These are phyloP conservation scores for Aspergillus melleus DNA, from an alignment of 2,329 filamentous ascomycete species.

Conservation along the genomic window DNA sequence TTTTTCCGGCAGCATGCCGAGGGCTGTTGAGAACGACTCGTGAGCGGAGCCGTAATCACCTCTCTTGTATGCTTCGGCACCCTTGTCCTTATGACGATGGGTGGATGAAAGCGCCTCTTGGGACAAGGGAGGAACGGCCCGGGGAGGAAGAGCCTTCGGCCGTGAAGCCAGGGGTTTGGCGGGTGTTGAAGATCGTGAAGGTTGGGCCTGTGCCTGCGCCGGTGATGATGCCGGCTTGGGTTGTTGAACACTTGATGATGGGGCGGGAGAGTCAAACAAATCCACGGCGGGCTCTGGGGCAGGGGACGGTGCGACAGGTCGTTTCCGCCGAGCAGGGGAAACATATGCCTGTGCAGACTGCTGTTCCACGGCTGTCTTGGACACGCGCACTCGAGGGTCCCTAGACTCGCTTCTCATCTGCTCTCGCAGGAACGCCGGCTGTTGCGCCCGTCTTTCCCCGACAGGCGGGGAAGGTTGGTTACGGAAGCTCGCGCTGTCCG, in stretches of 20 bases:
- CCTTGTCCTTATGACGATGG: slow-evolving; percentile 73
- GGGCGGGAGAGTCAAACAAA: slow-evolving; percentile 57
- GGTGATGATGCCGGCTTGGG: slow-evolving; percentile 36
- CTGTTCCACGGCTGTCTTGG: slow-evolving; percentile 72
- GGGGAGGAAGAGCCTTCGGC: slow-evolving; percentile 47
- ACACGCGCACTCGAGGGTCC: slow-evolving; percentile 64
- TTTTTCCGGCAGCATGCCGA: slow-evolving; percentile 69
- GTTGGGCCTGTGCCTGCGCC: slow-evolving; percentile 26
- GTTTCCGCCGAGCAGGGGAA: slow-evolving; percentile 77
- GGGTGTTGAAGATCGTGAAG: slow-evolving; percentile 43
- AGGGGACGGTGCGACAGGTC: slow-evolving; percentile 51
- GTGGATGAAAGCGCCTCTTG: slow-evolving; percentile 71
- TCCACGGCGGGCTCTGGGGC: slow-evolving; percentile 56
- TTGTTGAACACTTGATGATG: slow-evolving; percentile 24
- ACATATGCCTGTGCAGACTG: slow-evolving; percentile 81
- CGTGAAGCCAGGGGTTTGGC: slow-evolving; percentile 46
- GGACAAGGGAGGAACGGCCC: slow-evolving; percentile 64
- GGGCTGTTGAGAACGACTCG: slow-evolving; percentile 73
- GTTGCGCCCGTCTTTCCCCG: slow-evolving; percentile 25
- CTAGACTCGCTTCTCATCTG: slow-evolving; percentile 36
- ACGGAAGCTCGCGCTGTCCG: slow-evolving; percentile 20
- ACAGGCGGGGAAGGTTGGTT: slow-evolving; percentile 22
- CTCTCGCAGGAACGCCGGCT: slow-evolving; percentile 59
- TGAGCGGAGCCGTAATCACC: slow-evolving; percentile 91
- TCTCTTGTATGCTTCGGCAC: slow-evolving; percentile 87